Evolutionary conservation across 2,329 filamentous ascomycete genomes (phyloP).

Genomic region (Thelonectria olida): DNA sequence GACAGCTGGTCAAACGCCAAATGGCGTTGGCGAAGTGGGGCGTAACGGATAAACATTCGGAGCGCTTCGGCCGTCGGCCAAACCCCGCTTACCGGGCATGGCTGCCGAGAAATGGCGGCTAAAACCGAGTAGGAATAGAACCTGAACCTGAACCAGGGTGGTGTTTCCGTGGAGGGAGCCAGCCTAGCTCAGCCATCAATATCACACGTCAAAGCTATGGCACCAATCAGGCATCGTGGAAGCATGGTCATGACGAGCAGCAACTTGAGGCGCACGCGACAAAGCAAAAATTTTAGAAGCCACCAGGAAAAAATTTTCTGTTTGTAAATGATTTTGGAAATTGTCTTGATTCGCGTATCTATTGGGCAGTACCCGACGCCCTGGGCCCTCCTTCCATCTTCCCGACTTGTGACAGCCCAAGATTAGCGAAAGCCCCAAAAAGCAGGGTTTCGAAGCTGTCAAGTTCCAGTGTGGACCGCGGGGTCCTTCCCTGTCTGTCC

Average conservation of each 20-base stretch:
- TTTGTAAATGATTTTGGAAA: background rate
- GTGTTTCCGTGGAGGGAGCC: no score
- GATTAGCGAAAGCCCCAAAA: background rate
- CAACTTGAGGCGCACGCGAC: background rate
- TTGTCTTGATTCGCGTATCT: background rate
- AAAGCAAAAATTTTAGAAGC: conserved; percentile 4
- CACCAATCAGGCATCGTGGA: conserved; percentile 3
- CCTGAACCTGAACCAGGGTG: no score
- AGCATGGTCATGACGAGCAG: background rate
- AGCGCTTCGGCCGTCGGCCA: no score
- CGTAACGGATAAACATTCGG: no score
- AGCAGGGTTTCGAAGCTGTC: background rate
- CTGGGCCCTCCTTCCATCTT: background rate
- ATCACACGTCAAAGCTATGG: background rate
- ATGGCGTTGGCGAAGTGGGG: no score
- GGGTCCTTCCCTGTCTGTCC: background rate
- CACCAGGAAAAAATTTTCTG: conserved; percentile 7
- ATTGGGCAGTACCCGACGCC: background rate
- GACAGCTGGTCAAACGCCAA: no score
- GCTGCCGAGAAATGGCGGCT: no score
- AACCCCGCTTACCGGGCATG: no score
- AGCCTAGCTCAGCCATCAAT: background rate
- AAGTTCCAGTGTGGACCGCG: conserved; percentile 6
- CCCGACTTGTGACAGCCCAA: background rate
- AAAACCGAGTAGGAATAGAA: no score